Percentiles rank a stretch among this genome's conserved stretches.
Conservation (phyloP, 2,329 filamentous ascomycete species). For the Colletotrichum karsti region DNA sequence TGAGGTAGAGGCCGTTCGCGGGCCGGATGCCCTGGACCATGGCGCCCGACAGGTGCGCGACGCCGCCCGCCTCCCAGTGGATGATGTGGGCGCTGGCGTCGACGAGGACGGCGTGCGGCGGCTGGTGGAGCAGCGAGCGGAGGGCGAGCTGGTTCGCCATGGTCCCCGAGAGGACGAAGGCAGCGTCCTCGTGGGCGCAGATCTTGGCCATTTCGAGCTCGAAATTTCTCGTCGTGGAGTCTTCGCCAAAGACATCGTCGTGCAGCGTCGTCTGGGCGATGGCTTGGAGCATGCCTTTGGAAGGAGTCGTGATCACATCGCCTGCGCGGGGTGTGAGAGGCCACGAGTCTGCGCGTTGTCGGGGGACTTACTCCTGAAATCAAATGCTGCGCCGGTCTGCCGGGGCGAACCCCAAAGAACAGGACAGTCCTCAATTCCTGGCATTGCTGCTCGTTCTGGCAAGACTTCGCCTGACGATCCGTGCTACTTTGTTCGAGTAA, state of each 20-base stretch:
- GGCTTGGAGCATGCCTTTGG: conserved; percentile 74
- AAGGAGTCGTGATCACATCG: conserved; percentile 76
- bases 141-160: conserved; percentile 85
- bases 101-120: conserved; percentile 76
- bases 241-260: conserved; percentile 81
- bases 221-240: conserved; percentile 73
- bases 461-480: not conserved
- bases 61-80: conserved; percentile 62
- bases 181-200: conserved; percentile 67
- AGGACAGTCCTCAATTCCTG: conserved; percentile 5
- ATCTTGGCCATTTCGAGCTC: conserved; percentile 71
- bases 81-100: conserved; percentile 76
- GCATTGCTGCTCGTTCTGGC: not conserved
- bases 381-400: conserved; percentile 22
- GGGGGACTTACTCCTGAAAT: conserved; percentile 23
- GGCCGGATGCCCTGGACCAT: conserved; percentile 58
- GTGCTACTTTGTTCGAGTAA: no score
- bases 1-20: conserved; percentile 48
- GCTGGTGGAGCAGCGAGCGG: conserved; percentile 73
- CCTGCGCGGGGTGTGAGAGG: conserved; percentile 44
- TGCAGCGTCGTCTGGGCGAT: conserved; percentile 74
- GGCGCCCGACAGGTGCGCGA: conserved; percentile 72
- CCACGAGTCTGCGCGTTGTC: no score
- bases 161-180: conserved; percentile 80
- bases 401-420: conserved; percentile 20